These are phyloP conservation scores for Kurtzmaniella quercitrusa DNA, from an alignment of 1,139 yeast species.

Conservation along the genomic window DNA sequence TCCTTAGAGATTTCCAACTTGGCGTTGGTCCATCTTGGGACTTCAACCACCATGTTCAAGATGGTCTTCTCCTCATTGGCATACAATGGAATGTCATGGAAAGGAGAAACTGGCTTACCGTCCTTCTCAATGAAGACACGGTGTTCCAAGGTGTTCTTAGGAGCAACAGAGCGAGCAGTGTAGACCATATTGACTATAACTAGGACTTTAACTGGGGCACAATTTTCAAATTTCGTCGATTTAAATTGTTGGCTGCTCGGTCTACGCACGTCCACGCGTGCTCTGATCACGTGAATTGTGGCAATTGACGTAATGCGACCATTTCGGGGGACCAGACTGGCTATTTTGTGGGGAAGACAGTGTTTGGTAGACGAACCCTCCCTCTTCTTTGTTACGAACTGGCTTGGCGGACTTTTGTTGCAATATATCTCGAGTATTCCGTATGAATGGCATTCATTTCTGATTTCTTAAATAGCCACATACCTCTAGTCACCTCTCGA, in stretches of 20 bases:
- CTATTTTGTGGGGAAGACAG: not conserved
- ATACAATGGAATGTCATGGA: slow-evolving; percentile 86
- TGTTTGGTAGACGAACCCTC: too few relatives aligned
- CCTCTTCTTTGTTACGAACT: not conserved
- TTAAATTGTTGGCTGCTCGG: slow-evolving; percentile 1
- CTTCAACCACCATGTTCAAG: slow-evolving; percentile 87
- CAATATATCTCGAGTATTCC: slow-evolving; percentile 4
- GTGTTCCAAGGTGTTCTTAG: slow-evolving; percentile 88
- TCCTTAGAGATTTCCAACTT: slow-evolving; percentile 85
- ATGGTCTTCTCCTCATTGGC: slow-evolving; percentile 60
- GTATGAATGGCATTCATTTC: slow-evolving; percentile 46
- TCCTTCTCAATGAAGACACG: slow-evolving; percentile 59
- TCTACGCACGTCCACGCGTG: not conserved
- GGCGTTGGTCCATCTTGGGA: slow-evolving; percentile 94
- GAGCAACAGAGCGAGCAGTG: slow-evolving; percentile 84
- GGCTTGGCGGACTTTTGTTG: not conserved
- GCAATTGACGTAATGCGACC: not conserved
- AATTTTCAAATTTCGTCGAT: not conserved
- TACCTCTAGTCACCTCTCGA: slow-evolving; percentile 50
- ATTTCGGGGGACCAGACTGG: not conserved
- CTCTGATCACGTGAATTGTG: not conserved
- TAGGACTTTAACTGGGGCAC: not conserved
- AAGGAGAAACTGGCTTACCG: slow-evolving; percentile 45
- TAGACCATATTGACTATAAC: slow-evolving; percentile 44
- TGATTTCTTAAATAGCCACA: slow-evolving; percentile 50